Conservation (phyloP, 2,329 filamentous ascomycete species). For the Ampelomyces quisqualis region DNA sequence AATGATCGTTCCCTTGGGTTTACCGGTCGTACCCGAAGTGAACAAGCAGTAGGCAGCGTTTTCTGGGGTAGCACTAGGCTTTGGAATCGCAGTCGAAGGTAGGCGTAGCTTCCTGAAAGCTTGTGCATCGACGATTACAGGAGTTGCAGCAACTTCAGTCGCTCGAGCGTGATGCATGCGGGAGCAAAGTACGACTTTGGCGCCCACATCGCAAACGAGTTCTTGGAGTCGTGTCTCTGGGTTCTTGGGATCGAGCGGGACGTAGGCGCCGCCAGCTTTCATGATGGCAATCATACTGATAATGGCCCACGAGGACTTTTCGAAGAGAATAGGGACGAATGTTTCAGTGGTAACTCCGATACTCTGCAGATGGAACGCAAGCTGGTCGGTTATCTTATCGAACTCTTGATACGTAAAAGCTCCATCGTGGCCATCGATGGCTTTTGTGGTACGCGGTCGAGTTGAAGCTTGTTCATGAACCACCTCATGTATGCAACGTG, state of each 20-base stretch:
- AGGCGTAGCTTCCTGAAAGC: conserved; percentile 40
- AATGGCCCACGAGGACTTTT: conserved; percentile 38
- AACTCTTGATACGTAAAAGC: conserved; percentile 38
- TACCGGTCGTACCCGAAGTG: conserved; percentile 46
- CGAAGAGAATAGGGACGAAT: conserved; percentile 42
- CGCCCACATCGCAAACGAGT: conserved; percentile 36
- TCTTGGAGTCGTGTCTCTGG: conserved; percentile 39
- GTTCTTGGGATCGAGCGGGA: conserved; percentile 43
- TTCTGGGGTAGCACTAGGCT: conserved; percentile 44
- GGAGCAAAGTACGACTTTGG: conserved; percentile 34
- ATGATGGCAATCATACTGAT: conserved; percentile 41
- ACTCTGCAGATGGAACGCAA: conserved; percentile 28
- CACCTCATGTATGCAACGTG: conserved; percentile 33
- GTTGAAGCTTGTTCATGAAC: conserved; percentile 33
- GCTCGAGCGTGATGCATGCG: conserved; percentile 20
- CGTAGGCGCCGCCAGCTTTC: conserved; percentile 43
- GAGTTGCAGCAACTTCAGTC: conserved; percentile 23
- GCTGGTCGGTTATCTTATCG: conserved; percentile 30
- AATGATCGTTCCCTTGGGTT: conserved; percentile 63
- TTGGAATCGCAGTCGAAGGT: conserved; percentile 41
- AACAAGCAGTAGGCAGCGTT: conserved; percentile 63
- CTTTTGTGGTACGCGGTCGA: conserved; percentile 31
- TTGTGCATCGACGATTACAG: conserved; percentile 42
- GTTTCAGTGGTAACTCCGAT: conserved; percentile 32
- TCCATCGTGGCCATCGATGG: conserved; percentile 35